Percentiles rank a stretch among this genome's conserved stretches.
Conservation (phyloP, 1,284 basidiomycete genomes). For the Ceratobasidium sp. region DNA sequence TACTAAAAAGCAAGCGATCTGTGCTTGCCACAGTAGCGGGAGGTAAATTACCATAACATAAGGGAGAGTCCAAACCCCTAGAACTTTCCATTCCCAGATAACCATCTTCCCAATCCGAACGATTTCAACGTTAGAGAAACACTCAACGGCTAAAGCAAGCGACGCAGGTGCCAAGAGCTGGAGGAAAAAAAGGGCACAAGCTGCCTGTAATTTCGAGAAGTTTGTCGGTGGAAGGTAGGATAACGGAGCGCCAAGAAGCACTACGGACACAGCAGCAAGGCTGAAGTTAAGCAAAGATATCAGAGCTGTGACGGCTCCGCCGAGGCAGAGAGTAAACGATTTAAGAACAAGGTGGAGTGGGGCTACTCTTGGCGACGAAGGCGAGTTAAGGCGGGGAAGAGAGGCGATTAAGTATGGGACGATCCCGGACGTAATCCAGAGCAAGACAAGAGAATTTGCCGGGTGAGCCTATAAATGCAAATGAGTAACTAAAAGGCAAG, state of each 20-base stretch:
- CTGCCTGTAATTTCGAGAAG: background rate
- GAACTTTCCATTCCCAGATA: slow-evolving; percentile 50
- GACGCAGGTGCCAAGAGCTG: slow-evolving; percentile 31
- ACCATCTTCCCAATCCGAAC: slow-evolving; percentile 32
- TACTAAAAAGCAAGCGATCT: slow-evolving; percentile 39
- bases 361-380: slow-evolving; percentile 53
- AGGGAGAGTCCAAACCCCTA: slow-evolving; percentile 49
- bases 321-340: slow-evolving; percentile 78
- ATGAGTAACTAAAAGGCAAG: slow-evolving; percentile 66
- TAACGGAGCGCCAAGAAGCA: slow-evolving; percentile 66
- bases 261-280: slow-evolving; percentile 77
- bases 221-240: slow-evolving; percentile 28
- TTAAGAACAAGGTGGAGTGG: slow-evolving; percentile 71
- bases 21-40: slow-evolving; percentile 47
- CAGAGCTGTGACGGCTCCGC: slow-evolving; percentile 86
- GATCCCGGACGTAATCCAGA: slow-evolving; percentile 52
- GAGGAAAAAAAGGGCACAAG: slow-evolving; percentile 15
- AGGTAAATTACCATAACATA: slow-evolving; percentile 48
- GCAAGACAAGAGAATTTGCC: slow-evolving; percentile 50
- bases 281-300: slow-evolving; percentile 92
- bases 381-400: slow-evolving; percentile 33
- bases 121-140: slow-evolving; percentile 13
- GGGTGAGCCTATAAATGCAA: slow-evolving; percentile 60
- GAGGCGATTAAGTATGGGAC: slow-evolving; percentile 18
- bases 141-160: slow-evolving; percentile 3